Base-by-base conservation (phyloP, 2,329 filamentous ascomycete species). In the Knufia fluminis region DNA sequence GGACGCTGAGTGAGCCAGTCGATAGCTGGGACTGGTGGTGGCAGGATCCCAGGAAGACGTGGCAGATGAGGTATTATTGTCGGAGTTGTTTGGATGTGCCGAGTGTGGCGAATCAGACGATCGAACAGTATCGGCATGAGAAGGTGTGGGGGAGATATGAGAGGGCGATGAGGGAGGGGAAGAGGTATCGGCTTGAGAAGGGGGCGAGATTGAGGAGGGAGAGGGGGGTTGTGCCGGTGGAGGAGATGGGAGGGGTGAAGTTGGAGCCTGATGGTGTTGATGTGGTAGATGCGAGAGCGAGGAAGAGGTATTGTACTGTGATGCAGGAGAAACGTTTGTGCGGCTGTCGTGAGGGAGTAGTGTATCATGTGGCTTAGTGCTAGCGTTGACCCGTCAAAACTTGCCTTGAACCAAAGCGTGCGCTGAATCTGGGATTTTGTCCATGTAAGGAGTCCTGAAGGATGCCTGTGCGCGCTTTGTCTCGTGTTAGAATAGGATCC, bases 271-370 rank as follows among this genome's bases (percentile, higher is more conserved):
- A 4, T 6, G n/a, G 6, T 36, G n/a, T 4, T 14, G 33, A 36
- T 14, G 33, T 4, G 33, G 16, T 36, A 36, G 33, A 36, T 36
- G 33, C 33, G 9, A 36, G n/a, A 16, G 33, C 33, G 7, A 14
- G 33, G n/a, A 22, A 31, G 33, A 31, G 33, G 35, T 17, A 46
- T 24, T 38, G 44, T 33, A n/a, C 19, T 45, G 35, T 39, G 19
- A 48, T 48, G 45, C 20, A 40, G 10, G 45, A 48, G 16, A 39
- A 20, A 14, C 22, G 45, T 8, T 26, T 48, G 4, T 48, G 45
- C 17, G 4, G 20, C 4, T 48, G 33, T 4, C n/a, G 16, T 14
- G n/a, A n/a, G 33, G 33, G 33, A 6, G n/a, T 16, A 17, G 16
- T 6, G 7, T 14, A 7, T 31, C 28, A 31, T n/a, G n/a, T n/a